A percentile compares a stretch with the other conserved stretches of the same genome.
phyloP scores from a whole-genome alignment of 306 rosid species.

The Aeschynomene evenia region DNA sequence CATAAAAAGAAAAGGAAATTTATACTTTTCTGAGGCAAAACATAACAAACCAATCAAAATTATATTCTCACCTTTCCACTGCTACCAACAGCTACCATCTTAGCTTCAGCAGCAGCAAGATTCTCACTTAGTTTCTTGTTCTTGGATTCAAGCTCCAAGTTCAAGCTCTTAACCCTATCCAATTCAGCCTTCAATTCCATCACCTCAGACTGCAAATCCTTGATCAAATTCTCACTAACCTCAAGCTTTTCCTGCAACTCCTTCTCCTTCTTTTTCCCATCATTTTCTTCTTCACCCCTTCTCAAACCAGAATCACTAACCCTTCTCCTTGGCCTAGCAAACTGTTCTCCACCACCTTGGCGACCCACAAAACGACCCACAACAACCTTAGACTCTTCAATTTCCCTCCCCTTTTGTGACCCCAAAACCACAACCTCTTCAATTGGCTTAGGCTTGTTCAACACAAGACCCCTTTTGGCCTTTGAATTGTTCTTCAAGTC shows the following conservation, averaged over 20 bases:
- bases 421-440: constrained; percentile 41
- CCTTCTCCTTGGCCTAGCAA: constrained; percentile 43
- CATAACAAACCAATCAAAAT: constrained; percentile 3
- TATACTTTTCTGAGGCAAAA: constrained; percentile 9
- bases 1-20: not conserved
- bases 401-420: constrained; percentile 54
- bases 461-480: constrained; percentile 40
- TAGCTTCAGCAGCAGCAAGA: constrained; percentile 73
- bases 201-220: constrained; percentile 59
- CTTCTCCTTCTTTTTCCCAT: constrained; percentile 42
- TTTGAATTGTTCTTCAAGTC: constrained; percentile 46
- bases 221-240: constrained; percentile 54
- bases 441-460: constrained; percentile 47
- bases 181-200: constrained; percentile 63
- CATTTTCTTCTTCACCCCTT: constrained; percentile 45
- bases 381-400: constrained; percentile 42
- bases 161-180: constrained; percentile 54
- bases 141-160: constrained; percentile 58
- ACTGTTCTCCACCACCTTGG: constrained; percentile 44
- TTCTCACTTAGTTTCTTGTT: constrained; percentile 55
- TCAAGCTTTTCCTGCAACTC: constrained; percentile 52
- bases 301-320: constrained; percentile 32
- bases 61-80: constrained; percentile 50
- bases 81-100: constrained; percentile 34
- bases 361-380: constrained; percentile 31